Base-by-base conservation (phyloP, 495 filamentous ascomycete species). In the Aspergillus funiculosus region DNA sequence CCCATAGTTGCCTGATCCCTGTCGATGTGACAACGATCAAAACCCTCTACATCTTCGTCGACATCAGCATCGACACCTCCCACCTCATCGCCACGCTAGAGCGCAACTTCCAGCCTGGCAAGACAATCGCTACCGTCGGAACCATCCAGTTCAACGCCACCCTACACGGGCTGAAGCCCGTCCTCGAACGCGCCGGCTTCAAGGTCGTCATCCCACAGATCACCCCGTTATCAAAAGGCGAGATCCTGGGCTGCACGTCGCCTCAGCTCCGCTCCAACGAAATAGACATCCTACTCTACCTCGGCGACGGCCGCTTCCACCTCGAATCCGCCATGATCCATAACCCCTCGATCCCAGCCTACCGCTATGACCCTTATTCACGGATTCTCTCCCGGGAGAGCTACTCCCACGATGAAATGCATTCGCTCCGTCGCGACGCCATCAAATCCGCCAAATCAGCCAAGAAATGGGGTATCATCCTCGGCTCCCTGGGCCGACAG, bases 61-160 rank as follows among this genome's bases (percentile, higher is more conserved):
- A 94, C 58, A 97, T 99, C 63, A 84, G 81, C 64, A 96, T 99
- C 64, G 92, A 97, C 69, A 85, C 84, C 0, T 58, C 77, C 3
- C 92, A 99, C 62, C 77, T 99, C 2, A 60, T 95, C 18, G 82
- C 83, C 0, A 94, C 90, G 0, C 62, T 99, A n/a, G 83, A 87
- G 57, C 80, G 86, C 19, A 97, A 96, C 61, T 95, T 97, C 59
- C 68, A 79, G 6, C 57, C 85, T 0, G 86, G 86, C 2, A 92
- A 92, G 61, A 88, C 82, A 1, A 79, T 99, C 34, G 92, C 94
- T 4, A 77, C 95, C 47, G 89, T 99, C 0, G 92, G 91, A 11
- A 99, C 92, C 4, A 99, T 99, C 48, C 92, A 99, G 57, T 99
- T 99, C 74, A 99, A 99, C 65, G 85, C 88, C 5, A 94, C 92